A percentile compares a stretch with the other conserved stretches of the same genome.
phyloP scores from a whole-genome alignment of 176 grass and related monocot species.

The Oryza officinalis region DNA sequence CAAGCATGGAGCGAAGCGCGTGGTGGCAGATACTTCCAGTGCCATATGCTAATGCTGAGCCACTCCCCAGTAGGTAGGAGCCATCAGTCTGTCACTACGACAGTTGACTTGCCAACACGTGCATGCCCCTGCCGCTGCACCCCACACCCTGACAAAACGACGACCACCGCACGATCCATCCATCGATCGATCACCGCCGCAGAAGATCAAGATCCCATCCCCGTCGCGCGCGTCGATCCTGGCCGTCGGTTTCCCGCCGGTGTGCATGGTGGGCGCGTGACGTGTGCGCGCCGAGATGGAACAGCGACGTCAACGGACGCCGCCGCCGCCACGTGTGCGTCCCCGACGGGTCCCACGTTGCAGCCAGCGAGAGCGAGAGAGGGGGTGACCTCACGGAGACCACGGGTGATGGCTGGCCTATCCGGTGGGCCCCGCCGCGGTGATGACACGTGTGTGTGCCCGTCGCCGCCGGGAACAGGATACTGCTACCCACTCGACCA shows the following conservation, averaged over 20 bases:
- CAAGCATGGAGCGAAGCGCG: background rate
- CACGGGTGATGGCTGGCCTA: background rate
- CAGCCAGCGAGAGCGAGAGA: too few relatives aligned
- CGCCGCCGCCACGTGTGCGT: background rate
- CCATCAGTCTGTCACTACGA: background rate
- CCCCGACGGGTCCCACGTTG: too few relatives aligned
- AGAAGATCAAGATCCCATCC: conserved; percentile 12
- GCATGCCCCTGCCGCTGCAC: too few relatives aligned
- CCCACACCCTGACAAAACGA: background rate
- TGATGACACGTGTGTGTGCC: background rate
- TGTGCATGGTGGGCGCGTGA: conserved; percentile 8
- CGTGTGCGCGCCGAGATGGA: background rate
- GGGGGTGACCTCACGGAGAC: background rate
- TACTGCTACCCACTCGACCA: background rate
- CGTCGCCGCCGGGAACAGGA: background rate
- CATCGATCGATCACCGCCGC: background rate
- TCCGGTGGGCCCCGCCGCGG: background rate
- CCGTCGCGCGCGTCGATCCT: background rate
- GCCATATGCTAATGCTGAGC: too few relatives aligned
- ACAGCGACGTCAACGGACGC: conserved; percentile 35
- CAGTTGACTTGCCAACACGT: background rate
- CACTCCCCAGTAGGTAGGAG: background rate
- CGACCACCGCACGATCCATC: background rate
- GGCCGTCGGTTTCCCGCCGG: background rate
- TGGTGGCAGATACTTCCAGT: background rate